Evolutionary conservation across 768 basidiomycete genomes (phyloP).

Genomic region (Naganishia randhawae): DNA sequence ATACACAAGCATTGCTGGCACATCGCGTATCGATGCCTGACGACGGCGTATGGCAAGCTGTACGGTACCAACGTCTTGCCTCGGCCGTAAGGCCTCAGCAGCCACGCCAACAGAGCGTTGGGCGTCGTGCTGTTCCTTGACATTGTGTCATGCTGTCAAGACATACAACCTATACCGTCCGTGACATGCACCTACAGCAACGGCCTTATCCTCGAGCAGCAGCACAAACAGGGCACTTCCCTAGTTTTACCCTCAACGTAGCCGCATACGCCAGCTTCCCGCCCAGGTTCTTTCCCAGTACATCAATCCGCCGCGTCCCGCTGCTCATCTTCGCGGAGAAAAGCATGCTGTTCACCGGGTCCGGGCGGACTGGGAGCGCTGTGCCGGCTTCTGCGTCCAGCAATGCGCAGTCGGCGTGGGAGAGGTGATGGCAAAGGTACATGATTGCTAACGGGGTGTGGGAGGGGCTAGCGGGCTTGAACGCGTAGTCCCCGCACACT

Average conservation of each 20-base stretch:
- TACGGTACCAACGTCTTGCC: too few relatives aligned
- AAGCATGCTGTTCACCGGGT: conserved; percentile 56
- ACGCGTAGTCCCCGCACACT: conserved; percentile 58
- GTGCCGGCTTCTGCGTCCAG: conserved; percentile 63
- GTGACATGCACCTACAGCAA: too few relatives aligned
- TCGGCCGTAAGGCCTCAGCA: too few relatives aligned
- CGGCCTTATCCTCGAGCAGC: too few relatives aligned
- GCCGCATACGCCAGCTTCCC: conserved; percentile 77
- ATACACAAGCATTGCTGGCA: too few relatives aligned
- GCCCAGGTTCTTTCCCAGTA: conserved; percentile 49
- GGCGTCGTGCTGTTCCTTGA: too few relatives aligned
- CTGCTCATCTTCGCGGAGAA: conserved; percentile 54
- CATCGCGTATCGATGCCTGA: too few relatives aligned
- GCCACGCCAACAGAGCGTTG: too few relatives aligned
- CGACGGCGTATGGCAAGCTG: too few relatives aligned
- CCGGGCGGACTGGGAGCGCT: conserved; percentile 59
- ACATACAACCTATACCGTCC: too few relatives aligned
- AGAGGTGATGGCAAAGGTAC: conserved; percentile 82
- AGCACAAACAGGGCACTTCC: conserved; percentile 74
- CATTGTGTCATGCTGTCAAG: too few relatives aligned
- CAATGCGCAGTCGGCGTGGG: conserved; percentile 70
- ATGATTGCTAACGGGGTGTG: conserved; percentile 62
- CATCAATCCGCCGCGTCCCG: conserved; percentile 48
- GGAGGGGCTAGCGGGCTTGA: conserved; percentile 47
- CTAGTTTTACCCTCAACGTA: conserved; percentile 63